Percentiles rank a stretch among this genome's conserved stretches.
Conservation (phyloP, 2,329 filamentous ascomycete genomes). For the Diplocarpon rosae region DNA sequence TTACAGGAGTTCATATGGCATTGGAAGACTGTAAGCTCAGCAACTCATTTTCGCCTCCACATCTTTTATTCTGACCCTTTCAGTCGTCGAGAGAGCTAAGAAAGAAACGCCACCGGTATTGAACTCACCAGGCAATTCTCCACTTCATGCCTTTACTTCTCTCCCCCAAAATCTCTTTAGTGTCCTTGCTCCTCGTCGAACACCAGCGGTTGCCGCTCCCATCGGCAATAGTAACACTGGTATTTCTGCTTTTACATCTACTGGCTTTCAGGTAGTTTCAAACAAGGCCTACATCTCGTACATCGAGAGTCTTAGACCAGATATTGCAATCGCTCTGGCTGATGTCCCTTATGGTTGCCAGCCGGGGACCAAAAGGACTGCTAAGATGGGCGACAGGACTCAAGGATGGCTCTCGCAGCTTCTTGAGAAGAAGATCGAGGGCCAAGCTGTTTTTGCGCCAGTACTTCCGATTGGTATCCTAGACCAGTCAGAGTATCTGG, state of each 20-base stretch:
- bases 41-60: slow-evolving; percentile 8
- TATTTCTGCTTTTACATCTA: slow-evolving; percentile 73
- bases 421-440: slow-evolving; percentile 32
- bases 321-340: slow-evolving; percentile 68
- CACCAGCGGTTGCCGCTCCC: slow-evolving; percentile 63
- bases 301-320: slow-evolving; percentile 56
- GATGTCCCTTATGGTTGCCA: slow-evolving; percentile 52
- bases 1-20: slow-evolving; percentile 66
- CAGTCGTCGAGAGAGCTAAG: slow-evolving; percentile 42
- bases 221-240: slow-evolving; percentile 58
- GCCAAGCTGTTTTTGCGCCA: slow-evolving; percentile 45
- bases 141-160: slow-evolving; percentile 67
- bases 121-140: slow-evolving; percentile 29
- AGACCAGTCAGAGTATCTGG: slow-evolving; percentile 70
- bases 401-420: slow-evolving; percentile 70
- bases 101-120: slow-evolving; percentile 40
- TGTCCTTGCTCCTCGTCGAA: slow-evolving; percentile 66
- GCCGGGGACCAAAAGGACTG: slow-evolving; percentile 59
- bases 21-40: slow-evolving; percentile 78
- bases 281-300: slow-evolving; percentile 58
- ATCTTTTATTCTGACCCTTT: slow-evolving; percentile 5
- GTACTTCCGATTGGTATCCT: slow-evolving; percentile 66
- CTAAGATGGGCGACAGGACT: slow-evolving; percentile 78
- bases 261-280: slow-evolving; percentile 66
- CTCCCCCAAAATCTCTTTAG: slow-evolving; percentile 55